Evolutionary conservation across 2,329 filamentous ascomycete genomes (phyloP).

Genomic region (Chalaropsis ovoidea): DNA sequence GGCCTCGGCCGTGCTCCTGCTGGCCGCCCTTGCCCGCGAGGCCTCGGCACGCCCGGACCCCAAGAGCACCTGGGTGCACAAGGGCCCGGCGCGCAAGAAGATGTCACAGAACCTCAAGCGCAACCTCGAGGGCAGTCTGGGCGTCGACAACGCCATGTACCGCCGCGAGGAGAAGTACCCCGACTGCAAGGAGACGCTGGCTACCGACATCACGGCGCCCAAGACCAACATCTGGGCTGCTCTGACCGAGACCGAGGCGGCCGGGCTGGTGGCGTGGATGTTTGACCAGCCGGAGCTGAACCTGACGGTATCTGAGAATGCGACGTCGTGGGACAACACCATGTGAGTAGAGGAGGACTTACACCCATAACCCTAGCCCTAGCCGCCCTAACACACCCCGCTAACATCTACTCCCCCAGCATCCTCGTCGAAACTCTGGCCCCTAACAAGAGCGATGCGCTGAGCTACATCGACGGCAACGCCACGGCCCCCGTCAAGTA

Average conservation of each 20-base stretch:
- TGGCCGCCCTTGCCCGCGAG: slow-evolving; percentile 18
- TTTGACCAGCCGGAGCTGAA: slow-evolving; percentile 39
- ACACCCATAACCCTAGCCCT: neutral
- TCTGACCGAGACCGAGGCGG: slow-evolving; percentile 36
- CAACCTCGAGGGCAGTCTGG: slow-evolving; percentile 17
- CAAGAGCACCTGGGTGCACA: slow-evolving; percentile 24
- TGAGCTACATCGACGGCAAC: slow-evolving; percentile 38
- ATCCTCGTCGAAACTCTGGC: slow-evolving; percentile 37
- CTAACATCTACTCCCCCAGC: slow-evolving; percentile 1
- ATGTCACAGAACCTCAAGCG: slow-evolving; percentile 23
- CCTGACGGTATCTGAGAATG: slow-evolving; percentile 35
- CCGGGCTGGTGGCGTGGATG: slow-evolving; percentile 36
- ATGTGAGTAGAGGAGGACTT: slow-evolving; percentile 31
- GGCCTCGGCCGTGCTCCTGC: slow-evolving; percentile 15
- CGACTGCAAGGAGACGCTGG: slow-evolving; percentile 22
- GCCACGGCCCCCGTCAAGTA: slow-evolving; percentile 34
- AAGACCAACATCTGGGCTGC: slow-evolving; percentile 36
- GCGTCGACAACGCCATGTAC: slow-evolving; percentile 1
- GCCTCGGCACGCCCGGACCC: slow-evolving; percentile 16
- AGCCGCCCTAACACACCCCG: too few species aligned
- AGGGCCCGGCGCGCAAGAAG: slow-evolving; percentile 23
- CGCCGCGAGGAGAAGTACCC: slow-evolving; percentile 15
- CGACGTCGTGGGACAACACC: slow-evolving; percentile 36
- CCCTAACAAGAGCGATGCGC: slow-evolving; percentile 40
- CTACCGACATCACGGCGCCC: slow-evolving; percentile 31